Conservation (phyloP, 768 basidiomycete species). For the Hypholoma sublateritium region DNA sequence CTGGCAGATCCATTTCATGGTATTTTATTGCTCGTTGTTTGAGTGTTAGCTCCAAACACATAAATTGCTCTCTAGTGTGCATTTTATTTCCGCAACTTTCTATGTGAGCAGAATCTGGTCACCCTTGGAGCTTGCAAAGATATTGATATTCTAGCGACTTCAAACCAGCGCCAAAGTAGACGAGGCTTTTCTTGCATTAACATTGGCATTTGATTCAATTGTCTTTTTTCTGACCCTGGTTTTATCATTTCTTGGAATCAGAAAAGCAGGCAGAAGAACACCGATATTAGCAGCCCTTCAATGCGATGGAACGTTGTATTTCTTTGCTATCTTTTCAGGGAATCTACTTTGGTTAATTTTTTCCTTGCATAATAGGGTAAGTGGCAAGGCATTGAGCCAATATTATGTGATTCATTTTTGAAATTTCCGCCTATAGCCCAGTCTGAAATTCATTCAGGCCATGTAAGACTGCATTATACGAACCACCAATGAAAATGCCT, state of each 20-base stretch:
- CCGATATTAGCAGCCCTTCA: background rate
- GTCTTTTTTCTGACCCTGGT: background rate
- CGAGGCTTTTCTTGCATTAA: background rate
- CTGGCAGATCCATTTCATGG: background rate
- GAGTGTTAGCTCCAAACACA: background rate
- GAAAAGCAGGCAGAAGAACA: background rate
- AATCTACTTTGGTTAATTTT: background rate
- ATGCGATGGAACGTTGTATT: background rate
- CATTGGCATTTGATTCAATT: background rate
- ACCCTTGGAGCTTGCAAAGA: too few species aligned
- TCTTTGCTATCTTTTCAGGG: background rate
- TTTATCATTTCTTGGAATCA: background rate
- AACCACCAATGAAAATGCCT: background rate
- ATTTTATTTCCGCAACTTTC: background rate
- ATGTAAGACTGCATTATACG: background rate
- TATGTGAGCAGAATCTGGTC: background rate
- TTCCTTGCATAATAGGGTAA: background rate
- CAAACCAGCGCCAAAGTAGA: background rate
- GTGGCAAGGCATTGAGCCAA: background rate
- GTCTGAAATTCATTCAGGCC: background rate
- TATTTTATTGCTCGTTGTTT: background rate
- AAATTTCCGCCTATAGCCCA: background rate
- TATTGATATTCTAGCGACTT: too few species aligned
- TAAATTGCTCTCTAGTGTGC: background rate
- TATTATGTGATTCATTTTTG: background rate